phyloP scores from a whole-genome alignment of 768 basidiomycete species.

The Sporobolomyces roseus region DNA sequence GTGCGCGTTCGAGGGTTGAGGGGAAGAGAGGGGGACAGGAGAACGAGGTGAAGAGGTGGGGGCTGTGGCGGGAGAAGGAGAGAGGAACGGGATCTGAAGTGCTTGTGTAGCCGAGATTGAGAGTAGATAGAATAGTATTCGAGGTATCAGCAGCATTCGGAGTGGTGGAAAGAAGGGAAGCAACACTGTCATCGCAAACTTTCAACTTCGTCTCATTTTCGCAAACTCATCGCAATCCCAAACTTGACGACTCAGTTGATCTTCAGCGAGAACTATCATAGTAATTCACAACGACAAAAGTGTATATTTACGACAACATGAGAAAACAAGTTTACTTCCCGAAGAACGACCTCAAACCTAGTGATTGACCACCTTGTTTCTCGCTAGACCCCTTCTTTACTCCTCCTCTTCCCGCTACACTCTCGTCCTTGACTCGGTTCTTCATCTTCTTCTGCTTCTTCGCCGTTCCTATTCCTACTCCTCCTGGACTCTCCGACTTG shows the following conservation, averaged over 20 bases:
- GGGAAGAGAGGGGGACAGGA: neutral
- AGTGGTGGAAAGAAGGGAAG: neutral
- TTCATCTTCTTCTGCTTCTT: conserved; percentile 17
- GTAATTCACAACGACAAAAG: no score
- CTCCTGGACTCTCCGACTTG: conserved; percentile 27
- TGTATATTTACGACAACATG: no score
- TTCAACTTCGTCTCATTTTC: no score
- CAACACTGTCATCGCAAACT: no score
- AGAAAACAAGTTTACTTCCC: no score
- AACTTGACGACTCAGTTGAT: no score
- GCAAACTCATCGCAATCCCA: no score
- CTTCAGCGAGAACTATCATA: no score
- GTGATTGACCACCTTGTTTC: no score
- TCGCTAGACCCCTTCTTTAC: conserved; percentile 41
- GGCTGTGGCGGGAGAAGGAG: neutral
- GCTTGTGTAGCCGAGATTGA: neutral
- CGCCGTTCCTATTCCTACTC: no score
- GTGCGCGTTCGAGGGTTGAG: neutral
- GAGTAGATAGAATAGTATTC: neutral
- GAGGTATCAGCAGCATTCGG: conserved; percentile 9
- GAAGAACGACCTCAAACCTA: no score
- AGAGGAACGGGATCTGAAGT: conserved; percentile 26
- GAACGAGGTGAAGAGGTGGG: conserved; percentile 4
- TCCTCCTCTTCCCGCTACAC: conserved; percentile 56
- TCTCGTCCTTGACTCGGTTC: conserved; percentile 47